Percentiles rank a stretch among this genome's conserved stretches.
Evolutionary conservation across 371 early-diverging fungal species (phyloP).

Genomic region (Mucor racemosus): DNA sequence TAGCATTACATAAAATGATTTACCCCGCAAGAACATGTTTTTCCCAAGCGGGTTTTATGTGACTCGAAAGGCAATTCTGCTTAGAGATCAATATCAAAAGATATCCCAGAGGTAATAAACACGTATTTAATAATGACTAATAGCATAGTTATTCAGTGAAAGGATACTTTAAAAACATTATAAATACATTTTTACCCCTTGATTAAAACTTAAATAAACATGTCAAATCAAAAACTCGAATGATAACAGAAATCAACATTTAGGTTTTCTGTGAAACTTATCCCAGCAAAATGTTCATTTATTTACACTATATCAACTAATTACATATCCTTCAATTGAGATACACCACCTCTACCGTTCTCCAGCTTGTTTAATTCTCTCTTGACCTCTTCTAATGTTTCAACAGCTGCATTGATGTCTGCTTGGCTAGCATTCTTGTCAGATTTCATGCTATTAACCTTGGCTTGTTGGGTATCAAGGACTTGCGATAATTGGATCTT

Average conservation of each 20-base stretch:
- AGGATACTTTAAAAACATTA: too few relatives aligned
- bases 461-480: background rate
- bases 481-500: background rate
- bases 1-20: conserved; percentile 7
- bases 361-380: conserved; percentile 1
- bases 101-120: background rate
- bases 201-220: too few relatives aligned
- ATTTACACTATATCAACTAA: background rate
- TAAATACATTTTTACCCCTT: background rate
- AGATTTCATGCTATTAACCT: background rate
- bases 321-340: conserved; percentile 1
- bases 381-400: background rate
- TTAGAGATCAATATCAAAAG: conserved; percentile 3
- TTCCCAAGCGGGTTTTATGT: conserved; percentile 3
- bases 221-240: background rate
- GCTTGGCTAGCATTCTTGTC: background rate
- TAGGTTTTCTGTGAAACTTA: background rate
- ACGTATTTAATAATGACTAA: conserved; percentile 1
- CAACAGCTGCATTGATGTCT: background rate
- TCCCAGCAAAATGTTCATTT: background rate
- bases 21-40: background rate
- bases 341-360: background rate
- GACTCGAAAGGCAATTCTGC: conserved; percentile 10
- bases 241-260: too few relatives aligned
- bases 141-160: too few relatives aligned